Base-by-base conservation (phyloP, 768 basidiomycete species). In the Kondoa subrosea region DNA sequence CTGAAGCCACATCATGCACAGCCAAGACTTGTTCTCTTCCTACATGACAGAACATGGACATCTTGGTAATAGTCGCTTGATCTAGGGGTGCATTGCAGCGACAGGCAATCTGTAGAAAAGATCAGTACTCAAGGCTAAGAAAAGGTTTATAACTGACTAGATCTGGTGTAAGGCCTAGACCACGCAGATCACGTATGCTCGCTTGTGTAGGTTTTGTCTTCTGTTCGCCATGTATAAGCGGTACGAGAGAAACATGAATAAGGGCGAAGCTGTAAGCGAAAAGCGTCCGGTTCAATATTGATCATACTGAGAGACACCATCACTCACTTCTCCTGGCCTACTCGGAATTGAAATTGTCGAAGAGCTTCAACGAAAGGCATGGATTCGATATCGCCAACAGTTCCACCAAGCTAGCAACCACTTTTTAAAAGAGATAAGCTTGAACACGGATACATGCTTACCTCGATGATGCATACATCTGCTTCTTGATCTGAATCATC, bases 151-250 rank as follows among this genome's bases (percentile, higher is more conserved):
- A 25, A 79, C 87, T 63, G 69, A 91, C 91, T 73, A 99, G 77
- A 78, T 99, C 93, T 59, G 93, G 92, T 14, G 91, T 82, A 2
- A 99, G 80, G 72, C 93, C 93, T 21, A 96, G 82, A 2, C 93
- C 92, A 61, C 93, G 83, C 57, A 97, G 79, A 65, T 90, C 91
- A 73, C 93, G 88, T 14, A 97, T 88, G 21, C 91, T 93, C 17
- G 92, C 93, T 77, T 99, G 93, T 0, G 93, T 99, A 0, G 93
- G 93, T 76, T 99, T 99, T 4, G 93, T 99, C 79, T 99, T 99
- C 76, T 96, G 93, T 77, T 99, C 93, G 67, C 93, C 93, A 66
- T 95, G 91, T 82, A 99, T 89, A 74, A 95, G 90, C 21, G 93
- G 93, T n/a, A 99, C 91, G 32, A 99, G 85, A 3, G 90, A 92